phyloP scores from a whole-genome alignment of 1,139 yeast genomes.

The Martiniozyma asiatica region DNA sequence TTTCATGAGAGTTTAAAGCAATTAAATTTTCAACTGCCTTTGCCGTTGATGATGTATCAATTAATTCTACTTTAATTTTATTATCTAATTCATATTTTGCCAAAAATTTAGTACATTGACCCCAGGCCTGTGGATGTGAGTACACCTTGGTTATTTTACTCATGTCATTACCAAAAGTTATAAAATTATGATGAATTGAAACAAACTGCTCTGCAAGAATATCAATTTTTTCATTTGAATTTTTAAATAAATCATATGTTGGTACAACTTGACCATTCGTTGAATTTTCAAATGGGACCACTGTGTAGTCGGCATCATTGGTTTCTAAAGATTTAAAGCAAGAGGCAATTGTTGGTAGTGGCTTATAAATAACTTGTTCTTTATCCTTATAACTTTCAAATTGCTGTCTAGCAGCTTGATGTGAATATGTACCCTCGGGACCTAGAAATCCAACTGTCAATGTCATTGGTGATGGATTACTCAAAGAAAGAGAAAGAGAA shows the following conservation, averaged over 20 bases:
- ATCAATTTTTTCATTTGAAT: slow-evolving; percentile 25
- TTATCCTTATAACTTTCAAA: slow-evolving; percentile 24
- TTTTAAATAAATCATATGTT: slow-evolving; percentile 66
- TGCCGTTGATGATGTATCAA: slow-evolving; percentile 73
- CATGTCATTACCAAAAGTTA: slow-evolving; percentile 36
- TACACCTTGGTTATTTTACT: slow-evolving; percentile 44
- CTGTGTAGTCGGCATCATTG: slow-evolving; percentile 47
- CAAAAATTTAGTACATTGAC: slow-evolving; percentile 60
- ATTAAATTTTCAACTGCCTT: slow-evolving; percentile 64
- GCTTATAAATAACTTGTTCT: slow-evolving; percentile 24
- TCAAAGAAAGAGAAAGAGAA: too few relatives aligned
- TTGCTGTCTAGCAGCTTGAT: slow-evolving; percentile 76
- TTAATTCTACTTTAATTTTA: slow-evolving; percentile 27
- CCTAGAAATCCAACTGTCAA: slow-evolving; percentile 76
- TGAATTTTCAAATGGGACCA: slow-evolving; percentile 91
- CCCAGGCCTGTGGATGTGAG: slow-evolving; percentile 98
- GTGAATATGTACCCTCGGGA: slow-evolving; percentile 85
- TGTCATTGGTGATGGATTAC: too few relatives aligned
- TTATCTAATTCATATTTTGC: slow-evolving; percentile 24
- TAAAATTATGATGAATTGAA: slow-evolving; percentile 65
- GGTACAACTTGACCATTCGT: slow-evolving; percentile 88
- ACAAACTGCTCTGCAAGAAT: slow-evolving; percentile 76
- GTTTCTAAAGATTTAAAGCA: slow-evolving; percentile 48
- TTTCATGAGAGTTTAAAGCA: slow-evolving; percentile 24
- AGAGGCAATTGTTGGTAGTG: slow-evolving; percentile 41